Base-by-base conservation (phyloP, 2,329 filamentous ascomycete species). In the Ophiostoma australiae region DNA sequence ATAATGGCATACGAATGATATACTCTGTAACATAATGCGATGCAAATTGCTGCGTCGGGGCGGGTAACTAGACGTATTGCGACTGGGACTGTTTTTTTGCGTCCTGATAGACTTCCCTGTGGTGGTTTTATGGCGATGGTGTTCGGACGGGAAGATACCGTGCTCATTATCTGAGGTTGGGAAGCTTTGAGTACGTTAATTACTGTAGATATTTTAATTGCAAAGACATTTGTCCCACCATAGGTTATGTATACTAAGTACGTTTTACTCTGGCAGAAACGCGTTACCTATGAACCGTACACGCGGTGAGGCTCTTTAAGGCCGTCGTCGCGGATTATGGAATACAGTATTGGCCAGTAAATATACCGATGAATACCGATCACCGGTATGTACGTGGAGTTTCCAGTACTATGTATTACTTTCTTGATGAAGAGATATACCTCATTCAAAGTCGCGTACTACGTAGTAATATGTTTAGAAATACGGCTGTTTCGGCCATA, bases 51-150 rank as follows among this genome's bases (percentile, higher is more conserved):
- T 73, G 87, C 83, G 74, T 90, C 83, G 75, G 91, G 86, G 76
- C 89, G 84, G 76, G 92, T 88, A 78, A 92, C 91, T 75, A 92
- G 87, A 80, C 90, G 87, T 90, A 90, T 92, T 72, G 72, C 76
- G 75, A 39, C 11, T 27, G 13, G n/a, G 3, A 39, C 3, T 37
- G 55, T 35, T 17, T 55, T n/a, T 31, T 5, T 6, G 4, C 10
- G 13, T 63, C 1, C 1, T 3, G 4, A 17, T 63, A 11, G 10
- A 15, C 10, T 48, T 31, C 33, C 11, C 4, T 17, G 4, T 8
- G 17, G 33, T 37, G 27, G 15, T 20, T 13, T n/a, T 20, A 35
- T 20, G 27, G 4, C 33, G 17, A 65, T 37, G 7, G n/a, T 27
- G 8, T 27, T 55, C 6, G 7, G 4, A 10, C 23, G 27, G 48